Conservation (phyloP, 2,329 filamentous ascomycete genomes). For the Paraconiothyrium sp. region DNA sequence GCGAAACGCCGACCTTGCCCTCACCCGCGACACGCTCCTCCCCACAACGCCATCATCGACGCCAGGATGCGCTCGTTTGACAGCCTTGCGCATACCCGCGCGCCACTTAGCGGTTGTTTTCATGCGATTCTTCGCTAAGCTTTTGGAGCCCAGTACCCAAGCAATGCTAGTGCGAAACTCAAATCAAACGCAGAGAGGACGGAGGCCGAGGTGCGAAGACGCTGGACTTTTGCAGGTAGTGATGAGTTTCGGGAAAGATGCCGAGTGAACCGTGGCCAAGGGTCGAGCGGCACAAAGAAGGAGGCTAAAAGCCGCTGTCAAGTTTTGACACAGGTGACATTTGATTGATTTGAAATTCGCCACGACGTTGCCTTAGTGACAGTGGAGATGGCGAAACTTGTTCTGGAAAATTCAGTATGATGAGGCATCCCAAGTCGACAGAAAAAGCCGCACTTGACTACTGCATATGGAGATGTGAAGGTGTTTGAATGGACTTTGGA, state of each 20-base stretch:
- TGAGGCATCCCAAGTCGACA: neutral
- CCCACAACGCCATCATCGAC: slow-evolving; percentile 10
- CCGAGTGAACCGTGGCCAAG: neutral
- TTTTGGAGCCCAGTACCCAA: neutral
- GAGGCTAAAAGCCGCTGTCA: slow-evolving; percentile 1
- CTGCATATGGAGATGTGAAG: neutral
- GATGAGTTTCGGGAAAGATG: neutral
- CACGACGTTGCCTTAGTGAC: neutral
- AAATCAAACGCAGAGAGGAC: neutral
- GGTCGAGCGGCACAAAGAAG: neutral
- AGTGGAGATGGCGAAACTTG: neutral
- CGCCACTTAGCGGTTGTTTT: neutral
- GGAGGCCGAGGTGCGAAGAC: neutral
- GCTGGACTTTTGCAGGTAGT: neutral
- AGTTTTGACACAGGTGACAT: slow-evolving; percentile 7
- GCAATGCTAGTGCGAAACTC: slow-evolving; percentile 8
- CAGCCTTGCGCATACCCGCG: neutral
- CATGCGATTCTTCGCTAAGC: neutral
- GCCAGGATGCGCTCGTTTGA: neutral
- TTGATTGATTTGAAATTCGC: neutral
- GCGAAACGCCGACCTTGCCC: slow-evolving; percentile 19
- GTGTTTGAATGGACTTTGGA: neutral
- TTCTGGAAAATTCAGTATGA: neutral
- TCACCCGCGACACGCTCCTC: neutral
- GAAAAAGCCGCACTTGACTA: neutral